These are phyloP conservation scores for Pleurotus pulmonarius DNA, from an alignment of 768 basidiomycete genomes.

Conservation along the genomic window DNA sequence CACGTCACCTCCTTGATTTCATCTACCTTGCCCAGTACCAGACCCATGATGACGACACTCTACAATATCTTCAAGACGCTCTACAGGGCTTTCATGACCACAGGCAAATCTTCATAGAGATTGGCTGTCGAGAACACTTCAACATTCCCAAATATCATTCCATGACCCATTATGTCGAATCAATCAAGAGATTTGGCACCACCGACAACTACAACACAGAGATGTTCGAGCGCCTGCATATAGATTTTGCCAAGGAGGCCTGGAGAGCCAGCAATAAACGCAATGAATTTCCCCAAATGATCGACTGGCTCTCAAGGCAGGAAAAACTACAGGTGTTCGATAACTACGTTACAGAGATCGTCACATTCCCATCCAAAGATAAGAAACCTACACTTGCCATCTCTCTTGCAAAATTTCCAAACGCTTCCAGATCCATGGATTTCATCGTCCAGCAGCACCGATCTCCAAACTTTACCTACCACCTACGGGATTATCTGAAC, in stretches of 20 bases:
- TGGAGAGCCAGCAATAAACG: slow-evolving; percentile 20
- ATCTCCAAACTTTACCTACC: not conserved
- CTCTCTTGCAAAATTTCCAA: slow-evolving; percentile 10
- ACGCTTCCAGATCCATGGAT: slow-evolving; percentile 9
- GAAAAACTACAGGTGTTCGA: slow-evolving; percentile 23
- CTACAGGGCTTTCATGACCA: slow-evolving; percentile 21
- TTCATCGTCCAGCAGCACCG: not conserved
- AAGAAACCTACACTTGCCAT: slow-evolving; percentile 17
- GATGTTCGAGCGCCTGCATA: slow-evolving; percentile 6
- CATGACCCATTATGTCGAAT: slow-evolving; percentile 2
- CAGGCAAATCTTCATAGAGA: slow-evolving; percentile 23
- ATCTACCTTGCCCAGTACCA: slow-evolving; percentile 26
- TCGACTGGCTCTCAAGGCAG: slow-evolving; percentile 28
- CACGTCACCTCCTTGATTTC: slow-evolving; percentile 27
- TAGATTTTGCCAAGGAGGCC: slow-evolving; percentile 22
- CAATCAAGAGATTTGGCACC: slow-evolving; percentile 10
- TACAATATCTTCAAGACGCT: slow-evolving; percentile 19
- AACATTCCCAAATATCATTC: slow-evolving; percentile 10
- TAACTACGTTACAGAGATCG: too few relatives aligned
- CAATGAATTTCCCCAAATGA: slow-evolving; percentile 35
- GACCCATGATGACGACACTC: slow-evolving; percentile 20
- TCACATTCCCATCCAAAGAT: slow-evolving; percentile 16
- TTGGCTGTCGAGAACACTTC: slow-evolving; percentile 7
- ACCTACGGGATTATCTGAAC: not conserved
- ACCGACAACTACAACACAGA: slow-evolving; percentile 16